Base-by-base conservation (phyloP, 352 stramenopile genomes). In the Pythium inflatum region DNA sequence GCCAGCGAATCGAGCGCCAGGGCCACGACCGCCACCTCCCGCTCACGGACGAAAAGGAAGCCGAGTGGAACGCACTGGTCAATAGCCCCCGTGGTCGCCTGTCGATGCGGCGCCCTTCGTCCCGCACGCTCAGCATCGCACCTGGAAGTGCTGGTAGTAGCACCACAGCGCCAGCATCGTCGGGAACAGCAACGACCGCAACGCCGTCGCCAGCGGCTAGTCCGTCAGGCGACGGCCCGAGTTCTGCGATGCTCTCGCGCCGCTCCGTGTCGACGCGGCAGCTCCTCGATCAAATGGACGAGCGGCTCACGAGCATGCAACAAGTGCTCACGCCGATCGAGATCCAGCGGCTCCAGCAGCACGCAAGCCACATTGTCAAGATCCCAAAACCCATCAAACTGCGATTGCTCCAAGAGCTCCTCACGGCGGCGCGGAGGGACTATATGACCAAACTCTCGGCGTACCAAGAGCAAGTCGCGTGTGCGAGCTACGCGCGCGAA, bases 291-390 rank as follows among this genome's bases (percentile, higher is more conserved):
- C 73, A 81, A 50, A 88, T 93, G 71, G 74, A 90, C 51, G 82
- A 88, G 48, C 81, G 86, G 36, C 66, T 93, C 33, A 78, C 74
- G 18, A 83, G 53, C 11, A 92, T 92, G 87, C 87, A 93, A 75
- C 85, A 89, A 62, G 79, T 93, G 59, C 68, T 93, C 31, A 91
- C 85, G 9, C 85, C 87, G 5, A 84, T 94, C 31, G 85, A 94
- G 76, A 72, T 93, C 43, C 83, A 92, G 66, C 83, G 87, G 5
- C 57, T 93, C 20, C 85, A 93, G 49, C 77, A 87, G 66, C 79
- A 80, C 46, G 63, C 81, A 0, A 74, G 75, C 59, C 83, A 91
- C 46, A 62, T 94, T 31, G 80, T 94, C 49, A 87, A 85, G 38
- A 81, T 94, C 27, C 73, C 85, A 4, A 92, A 90, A 46, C 87